Base-by-base conservation (phyloP, 768 basidiomycete species). In the Xerocomellus amylosporus region DNA sequence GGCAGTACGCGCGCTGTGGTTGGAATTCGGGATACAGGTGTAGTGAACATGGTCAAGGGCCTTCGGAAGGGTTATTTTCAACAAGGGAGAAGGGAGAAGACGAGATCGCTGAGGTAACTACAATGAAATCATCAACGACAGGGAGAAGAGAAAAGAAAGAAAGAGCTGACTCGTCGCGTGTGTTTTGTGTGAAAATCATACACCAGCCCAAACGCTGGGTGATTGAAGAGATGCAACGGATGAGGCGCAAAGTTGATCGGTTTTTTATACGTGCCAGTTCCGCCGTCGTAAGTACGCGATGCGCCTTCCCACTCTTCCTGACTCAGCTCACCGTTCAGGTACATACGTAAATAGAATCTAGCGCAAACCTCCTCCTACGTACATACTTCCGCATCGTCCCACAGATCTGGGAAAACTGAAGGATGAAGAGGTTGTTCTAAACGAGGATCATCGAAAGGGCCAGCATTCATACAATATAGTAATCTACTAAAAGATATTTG, bases 151-250 rank as follows among this genome's bases (percentile, higher is more conserved):
- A 22, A 24, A 19, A 37, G 34, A 33, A 10, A 1, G 8, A 20
- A 6, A 14, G n/a, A 31, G 70, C 70, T 59, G 51, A 69, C 68
- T 70, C 70, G 70, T 70, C 70, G 60, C 68, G 70, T 6, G 68
- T 72, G 44, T 40, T 68, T 45, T 68, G 60, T 50, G 70, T 71
- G 64, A 70, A 70, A 55, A 61, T 61, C 68, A 70, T 70, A 59
- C 54, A 70, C 64, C 41, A 56, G 61, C 63, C 39, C 24, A 24
- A 58, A 52, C 42, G 9, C 19, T 9, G 15, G 42, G 17, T 0
- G 36, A 17, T 17, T 8, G 36, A 17, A 36, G 33, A 49, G 48
- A 49, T 24, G 24, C 1, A 15, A 13, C 28, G 28, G 8, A n/a
- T n/a, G 13, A 19, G 9, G 13, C 5, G 19, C 14, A 30, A 30